phyloP scores from a whole-genome alignment of 352 stramenopile species.

The Globisporangium lucens region DNA sequence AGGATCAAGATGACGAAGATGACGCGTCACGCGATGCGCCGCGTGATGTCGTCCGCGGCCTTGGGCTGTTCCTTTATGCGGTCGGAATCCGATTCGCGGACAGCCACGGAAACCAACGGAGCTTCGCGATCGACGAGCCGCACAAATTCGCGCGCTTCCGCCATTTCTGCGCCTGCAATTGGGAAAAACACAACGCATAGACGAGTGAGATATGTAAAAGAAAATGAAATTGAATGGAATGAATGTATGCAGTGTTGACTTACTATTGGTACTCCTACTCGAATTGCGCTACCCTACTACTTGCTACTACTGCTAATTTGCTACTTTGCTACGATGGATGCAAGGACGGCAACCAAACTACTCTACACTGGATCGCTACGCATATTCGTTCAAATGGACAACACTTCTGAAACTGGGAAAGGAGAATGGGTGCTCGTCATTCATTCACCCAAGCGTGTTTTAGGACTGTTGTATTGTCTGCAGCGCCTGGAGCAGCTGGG shows the following conservation, averaged over 20 bases:
- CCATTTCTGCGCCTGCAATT: slow-evolving; percentile 59
- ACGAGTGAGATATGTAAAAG: neutral
- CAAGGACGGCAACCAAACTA: slow-evolving; percentile 9
- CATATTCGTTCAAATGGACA: slow-evolving; percentile 14
- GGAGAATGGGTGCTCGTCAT: neutral
- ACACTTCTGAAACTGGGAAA: slow-evolving; percentile 6
- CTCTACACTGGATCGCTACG: slow-evolving; percentile 15
- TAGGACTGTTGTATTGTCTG: slow-evolving; percentile 27
- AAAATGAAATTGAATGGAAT: slow-evolving; percentile 5
- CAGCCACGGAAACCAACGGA: slow-evolving; percentile 16
- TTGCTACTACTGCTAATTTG: slow-evolving; percentile 10
- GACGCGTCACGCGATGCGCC: neutral
- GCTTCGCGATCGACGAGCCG: slow-evolving; percentile 45
- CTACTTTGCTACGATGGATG: slow-evolving; percentile 7
- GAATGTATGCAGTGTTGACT: neutral
- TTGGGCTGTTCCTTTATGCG: slow-evolving; percentile 51
- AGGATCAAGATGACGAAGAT: neutral
- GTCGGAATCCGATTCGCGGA: slow-evolving; percentile 44
- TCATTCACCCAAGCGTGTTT: slow-evolving; percentile 1
- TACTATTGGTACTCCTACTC: neutral
- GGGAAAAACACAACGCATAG: slow-evolving; percentile 9
- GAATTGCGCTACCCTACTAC: slow-evolving; percentile 7
- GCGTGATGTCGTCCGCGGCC: slow-evolving; percentile 38
- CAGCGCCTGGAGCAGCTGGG: slow-evolving; percentile 59
- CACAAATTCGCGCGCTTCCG: slow-evolving; percentile 60